Conservation (phyloP, 306 rosid genomes). For the Prunus mira region DNA sequence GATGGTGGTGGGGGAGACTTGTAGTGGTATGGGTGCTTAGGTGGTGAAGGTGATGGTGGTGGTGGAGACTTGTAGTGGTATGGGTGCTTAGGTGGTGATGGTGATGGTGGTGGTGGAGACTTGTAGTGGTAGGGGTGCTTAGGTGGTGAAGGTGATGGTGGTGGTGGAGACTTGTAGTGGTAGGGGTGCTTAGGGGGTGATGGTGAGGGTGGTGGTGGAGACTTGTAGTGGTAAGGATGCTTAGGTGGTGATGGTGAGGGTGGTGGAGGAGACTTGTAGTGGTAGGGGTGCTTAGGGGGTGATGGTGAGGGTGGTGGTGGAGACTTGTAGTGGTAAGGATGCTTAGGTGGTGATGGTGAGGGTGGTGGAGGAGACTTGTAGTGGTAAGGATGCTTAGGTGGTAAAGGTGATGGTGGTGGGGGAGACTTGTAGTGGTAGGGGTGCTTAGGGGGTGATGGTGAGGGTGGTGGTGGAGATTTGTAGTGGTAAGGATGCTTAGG, state of each 20-base stretch:
- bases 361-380: slow-evolving; percentile 28
- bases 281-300: slow-evolving; percentile 27
- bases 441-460: no score
- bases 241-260: slow-evolving; percentile 67
- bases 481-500: slow-evolving; percentile 6
- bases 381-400: background rate
- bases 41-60: background rate
- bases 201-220: slow-evolving; percentile 4
- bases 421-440: slow-evolving; percentile 26
- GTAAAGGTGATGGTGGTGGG: background rate
- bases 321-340: background rate
- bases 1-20: slow-evolving; percentile 27
- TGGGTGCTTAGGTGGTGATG: slow-evolving; percentile 37
- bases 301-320: slow-evolving; percentile 39
- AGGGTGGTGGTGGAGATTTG: slow-evolving; percentile 25
- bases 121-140: background rate
- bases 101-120: slow-evolving; percentile 51
- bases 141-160: slow-evolving; percentile 12
- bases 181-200: slow-evolving; percentile 4
- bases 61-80: slow-evolving; percentile 14
- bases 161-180: slow-evolving; percentile 29
- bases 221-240: background rate
- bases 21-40: slow-evolving; percentile 8
- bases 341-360: slow-evolving; percentile 14
- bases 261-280: slow-evolving; percentile 34